Conservation (phyloP, 2,329 filamentous ascomycete species). For the Botryotinia globosa region DNA sequence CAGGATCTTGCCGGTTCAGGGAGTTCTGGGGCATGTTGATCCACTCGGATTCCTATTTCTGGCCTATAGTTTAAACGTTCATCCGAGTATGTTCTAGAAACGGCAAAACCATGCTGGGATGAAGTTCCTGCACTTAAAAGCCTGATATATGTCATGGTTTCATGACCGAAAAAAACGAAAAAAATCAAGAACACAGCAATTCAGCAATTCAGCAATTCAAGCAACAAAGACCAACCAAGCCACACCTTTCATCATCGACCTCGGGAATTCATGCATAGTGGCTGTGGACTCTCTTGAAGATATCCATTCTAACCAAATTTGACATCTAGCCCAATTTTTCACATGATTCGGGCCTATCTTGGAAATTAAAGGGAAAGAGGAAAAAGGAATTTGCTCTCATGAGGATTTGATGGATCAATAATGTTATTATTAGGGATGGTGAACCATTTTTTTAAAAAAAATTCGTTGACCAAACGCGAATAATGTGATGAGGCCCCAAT, state of each 20-base stretch:
- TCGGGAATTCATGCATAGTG: constrained; percentile 8
- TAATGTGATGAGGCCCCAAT: not conserved
- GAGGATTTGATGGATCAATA: not conserved
- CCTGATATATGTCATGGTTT: not conserved
- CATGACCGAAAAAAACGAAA: not conserved
- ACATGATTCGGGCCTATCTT: not conserved
- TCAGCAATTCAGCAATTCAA: not conserved
- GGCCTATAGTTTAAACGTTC: not conserved
- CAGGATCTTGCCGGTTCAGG: not conserved
- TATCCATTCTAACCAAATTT: not conserved
- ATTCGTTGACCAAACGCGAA: not conserved
- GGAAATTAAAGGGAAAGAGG: not conserved
- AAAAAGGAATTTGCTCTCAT: not conserved
- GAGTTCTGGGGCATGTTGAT: not conserved
- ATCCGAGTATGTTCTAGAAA: not conserved
- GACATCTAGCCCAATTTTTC: not conserved
- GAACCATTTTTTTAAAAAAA: not conserved
- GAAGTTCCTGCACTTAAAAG: not conserved
- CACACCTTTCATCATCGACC: not conserved
- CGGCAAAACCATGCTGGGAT: not conserved
- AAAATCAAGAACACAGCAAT: not conserved
- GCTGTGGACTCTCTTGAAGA: not conserved
- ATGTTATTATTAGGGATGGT: not conserved
- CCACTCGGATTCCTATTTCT: not conserved
- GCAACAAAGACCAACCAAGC: not conserved